phyloP scores from a whole-genome alignment of 1,284 basidiomycete species.

The Puccinia hordei region DNA sequence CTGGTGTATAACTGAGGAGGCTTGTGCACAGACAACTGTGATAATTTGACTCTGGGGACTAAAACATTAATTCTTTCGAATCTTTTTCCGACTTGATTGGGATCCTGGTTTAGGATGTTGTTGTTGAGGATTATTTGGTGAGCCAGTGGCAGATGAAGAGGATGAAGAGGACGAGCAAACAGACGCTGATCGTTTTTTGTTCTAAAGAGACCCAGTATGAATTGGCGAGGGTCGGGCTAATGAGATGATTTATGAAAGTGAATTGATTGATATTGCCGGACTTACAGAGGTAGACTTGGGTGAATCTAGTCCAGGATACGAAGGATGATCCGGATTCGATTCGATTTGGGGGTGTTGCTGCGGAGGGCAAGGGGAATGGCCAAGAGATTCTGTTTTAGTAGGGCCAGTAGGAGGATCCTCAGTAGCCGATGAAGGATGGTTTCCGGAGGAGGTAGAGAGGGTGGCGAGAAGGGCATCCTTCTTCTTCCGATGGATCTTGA shows the following conservation, averaged over 20 bases:
- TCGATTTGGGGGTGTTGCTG: not conserved
- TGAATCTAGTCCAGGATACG: not conserved
- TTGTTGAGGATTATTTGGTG: not conserved
- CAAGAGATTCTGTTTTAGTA: not conserved
- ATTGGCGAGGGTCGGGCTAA: not conserved
- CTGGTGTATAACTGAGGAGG: too few relatives aligned
- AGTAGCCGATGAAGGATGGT: not conserved
- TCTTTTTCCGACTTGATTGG: constrained; percentile 12
- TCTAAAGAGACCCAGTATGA: not conserved
- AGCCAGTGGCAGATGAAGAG: not conserved
- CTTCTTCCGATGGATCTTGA: constrained; percentile 24
- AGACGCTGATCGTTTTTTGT: constrained; percentile 25
- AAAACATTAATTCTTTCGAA: constrained; percentile 26
- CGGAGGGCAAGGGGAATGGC: not conserved
- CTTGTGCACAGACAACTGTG: too few relatives aligned
- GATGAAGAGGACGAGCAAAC: not conserved
- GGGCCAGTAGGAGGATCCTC: not conserved
- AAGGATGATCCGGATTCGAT: not conserved
- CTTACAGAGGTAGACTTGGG: not conserved
- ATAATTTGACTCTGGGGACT: too few relatives aligned
- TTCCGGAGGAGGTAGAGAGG: not conserved
- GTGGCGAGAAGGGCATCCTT: constrained; percentile 27
- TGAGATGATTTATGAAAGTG: not conserved
- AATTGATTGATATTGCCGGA: not conserved
- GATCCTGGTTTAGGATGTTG: not conserved